Evolutionary conservation across 495 filamentous ascomycete species (phyloP), one percentile per base, ranked within the genome.

Genomic region (Lophiotrema nucula): DNA sequence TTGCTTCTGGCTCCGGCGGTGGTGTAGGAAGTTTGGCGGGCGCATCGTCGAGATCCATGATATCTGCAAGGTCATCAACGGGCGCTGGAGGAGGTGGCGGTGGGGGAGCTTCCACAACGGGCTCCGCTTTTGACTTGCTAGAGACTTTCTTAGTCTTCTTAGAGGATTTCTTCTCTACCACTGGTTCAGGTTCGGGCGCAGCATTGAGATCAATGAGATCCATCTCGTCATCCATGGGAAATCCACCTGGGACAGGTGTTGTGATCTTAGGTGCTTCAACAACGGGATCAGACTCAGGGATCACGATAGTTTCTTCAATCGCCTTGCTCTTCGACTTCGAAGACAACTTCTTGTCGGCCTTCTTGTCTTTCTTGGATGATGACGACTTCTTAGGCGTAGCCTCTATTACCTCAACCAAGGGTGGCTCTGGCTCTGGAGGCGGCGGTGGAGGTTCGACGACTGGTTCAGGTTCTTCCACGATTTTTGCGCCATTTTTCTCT

Each of bases 1-100:
- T 70, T 4, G 64, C 41, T 26, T 65, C 71, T 12, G 74, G 69
- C 52, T 82, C 79, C 25, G 77, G 79, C 16, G 80, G 77, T 12
- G 82, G 79, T n/a, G 79, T 81, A 16, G 79, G 79, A 33, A 78
- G 77, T 18, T 66, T 72, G 19, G 31, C 41, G 5, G 61, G 50
- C 13, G 56, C 47, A 0, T 59, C 65, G 33, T 57, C 58, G 5
- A 58, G 11, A 26, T 53, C 62, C 23, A 55, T 52, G 8, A 22
- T 16, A 8, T 13, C 49, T 15, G 51, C 26, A 10, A 19, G 19
- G 1, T 50, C 48, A 27, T 49, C 53, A 8, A 38, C 53, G 13
- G 62, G 48, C 19, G 61, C 56, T 27, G 62, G 62, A 6, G 56
- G 54, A 15, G 59, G 60, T n/a, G 60, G 60, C 33, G 60, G 56